Evolutionary conservation across 2,329 filamentous ascomycete genomes (phyloP).

Genomic region (Botrytis cinerea): DNA sequence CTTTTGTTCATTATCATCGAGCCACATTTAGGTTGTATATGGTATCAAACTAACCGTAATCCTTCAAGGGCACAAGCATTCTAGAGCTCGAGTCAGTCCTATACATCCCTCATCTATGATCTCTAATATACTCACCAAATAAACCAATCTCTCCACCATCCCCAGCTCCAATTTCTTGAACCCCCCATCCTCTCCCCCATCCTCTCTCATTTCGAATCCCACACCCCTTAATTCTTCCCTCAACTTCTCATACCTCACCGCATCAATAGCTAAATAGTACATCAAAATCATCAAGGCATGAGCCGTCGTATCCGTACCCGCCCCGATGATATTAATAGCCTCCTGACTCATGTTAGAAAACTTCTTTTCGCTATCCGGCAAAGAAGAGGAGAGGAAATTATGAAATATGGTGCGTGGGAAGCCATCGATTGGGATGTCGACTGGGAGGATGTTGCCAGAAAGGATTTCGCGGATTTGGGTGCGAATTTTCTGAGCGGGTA

Average conservation of each 20-base stretch:
- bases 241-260: slow-evolving; percentile 26
- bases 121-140: not conserved
- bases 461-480: slow-evolving; percentile 18
- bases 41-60: not conserved
- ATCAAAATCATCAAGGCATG: slow-evolving; percentile 25
- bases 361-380: slow-evolving; percentile 29
- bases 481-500: slow-evolving; percentile 1
- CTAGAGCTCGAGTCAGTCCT: not conserved
- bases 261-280: slow-evolving; percentile 30
- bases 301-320: slow-evolving; percentile 33
- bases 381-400: slow-evolving; percentile 28
- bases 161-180: slow-evolving; percentile 20
- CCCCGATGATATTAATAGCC: slow-evolving; percentile 31
- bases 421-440: slow-evolving; percentile 20
- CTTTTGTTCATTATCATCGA: not conserved
- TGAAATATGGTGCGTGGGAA: slow-evolving; percentile 31
- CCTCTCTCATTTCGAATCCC: not conserved
- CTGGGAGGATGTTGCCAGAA: not conserved
- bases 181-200: not conserved
- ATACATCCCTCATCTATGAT: not conserved
- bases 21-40: no score
- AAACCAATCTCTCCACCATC: slow-evolving; percentile 31
- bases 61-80: slow-evolving; percentile 11
- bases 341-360: slow-evolving; percentile 31
- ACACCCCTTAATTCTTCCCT: slow-evolving; percentile 27